A percentile compares a stretch with the other conserved stretches of the same genome.
phyloP scores from a whole-genome alignment of 768 basidiomycete species.

The Amanita jacksonii region DNA sequence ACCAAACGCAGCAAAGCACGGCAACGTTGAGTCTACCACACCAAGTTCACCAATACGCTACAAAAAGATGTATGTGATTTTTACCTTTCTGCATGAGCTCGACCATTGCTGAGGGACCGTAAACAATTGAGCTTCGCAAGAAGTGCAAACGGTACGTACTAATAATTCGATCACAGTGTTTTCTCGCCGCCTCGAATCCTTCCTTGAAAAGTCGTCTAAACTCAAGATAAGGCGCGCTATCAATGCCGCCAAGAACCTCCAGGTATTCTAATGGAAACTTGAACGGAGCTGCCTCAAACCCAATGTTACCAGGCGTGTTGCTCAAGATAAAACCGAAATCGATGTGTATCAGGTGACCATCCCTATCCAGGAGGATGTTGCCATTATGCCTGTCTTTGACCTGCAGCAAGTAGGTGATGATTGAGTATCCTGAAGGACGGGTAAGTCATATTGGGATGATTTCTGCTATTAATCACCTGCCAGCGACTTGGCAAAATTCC shows the following conservation, averaged over 20 bases:
- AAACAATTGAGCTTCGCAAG: background rate
- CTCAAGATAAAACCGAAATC: slow-evolving; percentile 98
- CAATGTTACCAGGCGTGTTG: slow-evolving; percentile 94
- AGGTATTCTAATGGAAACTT: slow-evolving; percentile 93
- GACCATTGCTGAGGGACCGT: slow-evolving; percentile 44
- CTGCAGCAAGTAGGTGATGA: slow-evolving; percentile 94
- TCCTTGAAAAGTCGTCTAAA: slow-evolving; percentile 85
- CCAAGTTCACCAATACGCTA: too few relatives aligned
- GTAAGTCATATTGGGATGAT: background rate
- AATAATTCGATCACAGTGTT: slow-evolving; percentile 94
- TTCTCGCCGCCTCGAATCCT: slow-evolving; percentile 88
- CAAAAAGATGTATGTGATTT: slow-evolving; percentile 8
- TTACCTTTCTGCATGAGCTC: slow-evolving; percentile 96
- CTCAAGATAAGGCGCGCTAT: slow-evolving; percentile 66
- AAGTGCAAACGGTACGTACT: slow-evolving; percentile 56
- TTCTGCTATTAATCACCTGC: slow-evolving; percentile 39
- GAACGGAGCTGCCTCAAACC: slow-evolving; percentile 99
- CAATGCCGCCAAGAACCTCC: slow-evolving; percentile 86
- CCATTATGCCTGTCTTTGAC: slow-evolving; percentile 99
- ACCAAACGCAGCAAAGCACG: slow-evolving; percentile 85
- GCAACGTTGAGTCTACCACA: slow-evolving; percentile 68
- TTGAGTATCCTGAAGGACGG: slow-evolving; percentile 63
- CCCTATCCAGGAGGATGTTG: slow-evolving; percentile 91
- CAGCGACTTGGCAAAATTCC: slow-evolving; percentile 88
- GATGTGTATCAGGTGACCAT: slow-evolving; percentile 93